Evolutionary conservation across 495 filamentous ascomycete species (phyloP).

Genomic region (Penicillium fimorum): DNA sequence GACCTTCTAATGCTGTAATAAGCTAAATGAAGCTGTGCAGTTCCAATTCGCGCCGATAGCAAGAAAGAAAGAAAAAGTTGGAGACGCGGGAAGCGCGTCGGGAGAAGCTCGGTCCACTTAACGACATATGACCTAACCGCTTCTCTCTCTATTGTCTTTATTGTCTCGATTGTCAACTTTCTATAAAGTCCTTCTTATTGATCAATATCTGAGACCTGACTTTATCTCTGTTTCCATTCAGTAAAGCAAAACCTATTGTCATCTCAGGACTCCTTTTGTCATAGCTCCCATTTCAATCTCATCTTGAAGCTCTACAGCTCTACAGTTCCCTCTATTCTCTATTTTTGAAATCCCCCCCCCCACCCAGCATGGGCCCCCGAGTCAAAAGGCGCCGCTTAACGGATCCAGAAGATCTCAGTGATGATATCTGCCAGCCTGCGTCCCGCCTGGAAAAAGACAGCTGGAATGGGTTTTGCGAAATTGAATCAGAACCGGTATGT

Average conservation of each 20-base stretch:
- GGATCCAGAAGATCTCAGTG: constrained; percentile 15
- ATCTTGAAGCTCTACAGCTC: constrained; percentile 3
- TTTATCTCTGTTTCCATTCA: not conserved
- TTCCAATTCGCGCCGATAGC: constrained; percentile 1
- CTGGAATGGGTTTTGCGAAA: constrained; percentile 81
- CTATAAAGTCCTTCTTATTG: not conserved
- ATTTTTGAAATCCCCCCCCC: not conserved
- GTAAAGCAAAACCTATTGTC: not conserved
- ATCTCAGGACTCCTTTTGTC: not conserved
- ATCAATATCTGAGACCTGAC: not conserved
- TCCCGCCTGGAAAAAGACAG: constrained; percentile 41
- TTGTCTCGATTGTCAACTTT: not conserved
- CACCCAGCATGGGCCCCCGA: constrained; percentile 30
- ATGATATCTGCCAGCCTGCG: constrained; percentile 38
- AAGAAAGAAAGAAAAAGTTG: constrained; percentile 22
- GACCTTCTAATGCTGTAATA: not conserved
- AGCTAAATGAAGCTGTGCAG: not conserved
- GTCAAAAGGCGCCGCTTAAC: constrained; percentile 37
- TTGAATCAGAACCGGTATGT: constrained; percentile 86
- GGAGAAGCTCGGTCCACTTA: constrained; percentile 29
- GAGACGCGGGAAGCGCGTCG: constrained; percentile 34
- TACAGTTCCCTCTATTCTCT: too few relatives aligned
- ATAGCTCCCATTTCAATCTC: not conserved
- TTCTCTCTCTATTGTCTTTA: not conserved
- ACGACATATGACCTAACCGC: constrained; percentile 20